Conservation (phyloP, 768 basidiomycete species). For the Xanthoconium purpureum region DNA sequence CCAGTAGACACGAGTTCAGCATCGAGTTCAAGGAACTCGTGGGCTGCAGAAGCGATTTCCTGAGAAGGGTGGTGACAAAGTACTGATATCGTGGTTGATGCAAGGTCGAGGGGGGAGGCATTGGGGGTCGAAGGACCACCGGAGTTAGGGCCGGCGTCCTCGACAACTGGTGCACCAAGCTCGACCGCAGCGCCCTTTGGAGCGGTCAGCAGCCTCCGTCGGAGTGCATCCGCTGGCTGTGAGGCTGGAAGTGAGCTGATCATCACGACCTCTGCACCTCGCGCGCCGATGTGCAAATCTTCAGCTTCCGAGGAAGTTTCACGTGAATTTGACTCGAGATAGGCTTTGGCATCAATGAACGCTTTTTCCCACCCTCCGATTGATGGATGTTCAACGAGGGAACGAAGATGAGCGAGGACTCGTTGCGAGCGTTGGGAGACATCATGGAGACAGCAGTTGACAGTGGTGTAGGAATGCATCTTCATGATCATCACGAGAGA, state of each 20-base stretch:
- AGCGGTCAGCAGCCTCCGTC: slow-evolving; percentile 52
- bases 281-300: slow-evolving; percentile 38
- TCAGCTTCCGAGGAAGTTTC: slow-evolving; percentile 14
- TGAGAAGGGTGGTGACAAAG: slow-evolving; percentile 66
- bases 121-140: slow-evolving; percentile 3
- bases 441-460: slow-evolving; percentile 79
- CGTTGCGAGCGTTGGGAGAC: slow-evolving; percentile 45
- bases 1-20: slow-evolving; percentile 75
- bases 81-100: slow-evolving; percentile 34
- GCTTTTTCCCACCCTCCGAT: slow-evolving; percentile 71
- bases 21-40: slow-evolving; percentile 72
- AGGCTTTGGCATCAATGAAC: slow-evolving; percentile 43
- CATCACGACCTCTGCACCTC: slow-evolving; percentile 45
- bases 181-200: slow-evolving; percentile 2
- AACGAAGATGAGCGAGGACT: slow-evolving; percentile 44
- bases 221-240: slow-evolving; percentile 49
- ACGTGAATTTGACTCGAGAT: slow-evolving; percentile 32
- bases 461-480: slow-evolving; percentile 90
- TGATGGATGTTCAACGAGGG: slow-evolving; percentile 38
- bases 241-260: slow-evolving; percentile 51
- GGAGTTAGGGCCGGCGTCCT: background rate
- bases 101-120: slow-evolving; percentile 10
- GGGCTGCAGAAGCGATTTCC: slow-evolving; percentile 64
- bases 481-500: slow-evolving; percentile 92
- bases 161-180: background rate